These are phyloP conservation scores for Omphalea diandra DNA, from an alignment of 441 rosid genomes.

Conservation along the genomic window DNA sequence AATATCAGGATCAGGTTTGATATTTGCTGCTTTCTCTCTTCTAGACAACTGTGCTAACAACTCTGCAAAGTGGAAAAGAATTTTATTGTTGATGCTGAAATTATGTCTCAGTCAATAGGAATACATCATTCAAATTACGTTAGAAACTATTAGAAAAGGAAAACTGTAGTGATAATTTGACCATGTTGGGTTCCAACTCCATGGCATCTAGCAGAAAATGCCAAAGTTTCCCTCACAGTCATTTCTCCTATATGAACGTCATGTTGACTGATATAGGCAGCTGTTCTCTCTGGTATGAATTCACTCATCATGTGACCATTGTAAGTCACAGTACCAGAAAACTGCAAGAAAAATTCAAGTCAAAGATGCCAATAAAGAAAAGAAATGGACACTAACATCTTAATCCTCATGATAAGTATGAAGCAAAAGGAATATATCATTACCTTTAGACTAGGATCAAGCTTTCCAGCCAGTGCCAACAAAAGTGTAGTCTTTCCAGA, in stretches of 20 bases:
- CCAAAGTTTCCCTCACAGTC: constrained; percentile 32
- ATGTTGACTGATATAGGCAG: constrained; percentile 28
- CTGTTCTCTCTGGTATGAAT: constrained; percentile 25
- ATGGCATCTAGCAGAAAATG: constrained; percentile 26
- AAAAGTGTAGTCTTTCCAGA: constrained; percentile 29
- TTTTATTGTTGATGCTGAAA: not conserved
- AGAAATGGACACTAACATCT: not conserved
- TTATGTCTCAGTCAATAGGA: not conserved
- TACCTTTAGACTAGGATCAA: constrained; percentile 27
- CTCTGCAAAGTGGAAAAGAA: constrained; percentile 7
- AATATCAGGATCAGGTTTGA: constrained; percentile 26
- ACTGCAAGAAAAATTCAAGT: constrained; percentile 4
- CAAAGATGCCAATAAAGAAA: not conserved
- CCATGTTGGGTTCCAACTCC: constrained; percentile 25
- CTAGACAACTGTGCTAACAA: constrained; percentile 20
- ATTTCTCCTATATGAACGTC: constrained; percentile 26
- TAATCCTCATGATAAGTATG: not conserved
- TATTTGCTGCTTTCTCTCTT: constrained; percentile 26
- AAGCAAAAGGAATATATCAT: not conserved
- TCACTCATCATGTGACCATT: constrained; percentile 27
- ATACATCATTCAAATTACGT: not conserved
- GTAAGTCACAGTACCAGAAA: constrained; percentile 24
- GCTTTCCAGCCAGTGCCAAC: constrained; percentile 31
- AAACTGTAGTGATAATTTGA: not conserved
- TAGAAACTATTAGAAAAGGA: not conserved